Evolutionary conservation across 257 asterid genomes (phyloP).

Genomic region (Oldenlandia corymbosa): DNA sequence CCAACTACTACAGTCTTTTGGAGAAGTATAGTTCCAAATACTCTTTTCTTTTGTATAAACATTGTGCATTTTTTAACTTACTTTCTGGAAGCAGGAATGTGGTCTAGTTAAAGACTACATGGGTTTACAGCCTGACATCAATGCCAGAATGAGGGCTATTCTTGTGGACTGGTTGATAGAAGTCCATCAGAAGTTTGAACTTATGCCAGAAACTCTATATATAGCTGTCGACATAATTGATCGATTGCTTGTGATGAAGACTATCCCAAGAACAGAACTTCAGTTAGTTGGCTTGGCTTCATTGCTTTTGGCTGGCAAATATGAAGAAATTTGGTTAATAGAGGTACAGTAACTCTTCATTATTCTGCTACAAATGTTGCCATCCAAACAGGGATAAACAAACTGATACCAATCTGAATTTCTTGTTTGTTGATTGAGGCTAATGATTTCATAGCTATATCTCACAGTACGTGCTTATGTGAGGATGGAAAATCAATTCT

Average conservation of each 20-base stretch:
- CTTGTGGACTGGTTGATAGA: slow-evolving; percentile 86
- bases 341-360: too few relatives aligned
- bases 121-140: slow-evolving; percentile 61
- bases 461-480: slow-evolving; percentile 38
- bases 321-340: slow-evolving; percentile 94
- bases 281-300: slow-evolving; percentile 84
- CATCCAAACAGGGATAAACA: too few relatives aligned
- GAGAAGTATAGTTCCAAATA: too few relatives aligned
- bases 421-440: too few relatives aligned
- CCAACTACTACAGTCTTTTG: too few relatives aligned
- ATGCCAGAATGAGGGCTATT: slow-evolving; percentile 63
- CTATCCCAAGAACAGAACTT: slow-evolving; percentile 60
- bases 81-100: slow-evolving; percentile 34
- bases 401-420: too few relatives aligned
- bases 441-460: slow-evolving; percentile 42
- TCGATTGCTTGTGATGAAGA: slow-evolving; percentile 46
- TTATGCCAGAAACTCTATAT: slow-evolving; percentile 65
- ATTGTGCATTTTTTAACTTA: not conserved
- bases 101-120: slow-evolving; percentile 51
- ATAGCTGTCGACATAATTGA: slow-evolving; percentile 60
- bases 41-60: too few relatives aligned
- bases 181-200: slow-evolving; percentile 66
- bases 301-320: slow-evolving; percentile 84
- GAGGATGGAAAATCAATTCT: slow-evolving; percentile 34
- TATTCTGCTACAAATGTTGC: too few relatives aligned